Evolutionary conservation across 768 basidiomycete species (phyloP), one percentile per base, ranked within the genome.

Genomic region (Leucosporidium yakuticum): DNA sequence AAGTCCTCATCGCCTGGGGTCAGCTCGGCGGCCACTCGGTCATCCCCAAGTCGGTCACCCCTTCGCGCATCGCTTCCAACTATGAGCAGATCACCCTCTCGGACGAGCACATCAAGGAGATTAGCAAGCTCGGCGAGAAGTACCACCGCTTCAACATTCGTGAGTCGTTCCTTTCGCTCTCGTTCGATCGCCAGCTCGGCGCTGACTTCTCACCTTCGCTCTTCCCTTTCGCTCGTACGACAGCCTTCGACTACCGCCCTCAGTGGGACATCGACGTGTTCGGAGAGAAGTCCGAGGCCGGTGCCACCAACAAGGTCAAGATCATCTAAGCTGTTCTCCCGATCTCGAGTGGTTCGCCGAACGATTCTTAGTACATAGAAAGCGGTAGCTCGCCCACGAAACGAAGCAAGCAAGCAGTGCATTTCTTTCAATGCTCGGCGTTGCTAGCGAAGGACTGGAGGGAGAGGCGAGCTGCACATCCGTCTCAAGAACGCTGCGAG

Each of bases 1-100:
- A 92, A 77, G 88, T 92, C 48, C 82, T 93, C 63, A 80, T 95
- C 68, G 88, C 89, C 0, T 94, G 90, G 90, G 87, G 85, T 19
- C 84, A 79, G 48, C 77, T 86, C 73, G 84, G 89, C 51, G 91
- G 90, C 19, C 88, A 86, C 78, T 86, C 86, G 9, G 88, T 88
- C 39, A 80, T 91, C 59, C 82, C 89, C 44, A 92, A 91, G 81
- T 89, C 87, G 12, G 88, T 91, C 49, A 90, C 86, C 17, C 81
- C 84, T 62, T 78, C 81, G 59, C 86, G 89, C 29, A 87, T 90
- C 75, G 78, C 81, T 60, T 84, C 79, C 67, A 90, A 90, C 79
- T 75, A 80, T 55, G 84, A 80, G 61, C 75, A 88, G 69, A 78
- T 89, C 68, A 84, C 87, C 75, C 80, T 89, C 60, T 81, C 82